phyloP scores from a whole-genome alignment of 768 basidiomycete species.

The Collybiopsis confluens region DNA sequence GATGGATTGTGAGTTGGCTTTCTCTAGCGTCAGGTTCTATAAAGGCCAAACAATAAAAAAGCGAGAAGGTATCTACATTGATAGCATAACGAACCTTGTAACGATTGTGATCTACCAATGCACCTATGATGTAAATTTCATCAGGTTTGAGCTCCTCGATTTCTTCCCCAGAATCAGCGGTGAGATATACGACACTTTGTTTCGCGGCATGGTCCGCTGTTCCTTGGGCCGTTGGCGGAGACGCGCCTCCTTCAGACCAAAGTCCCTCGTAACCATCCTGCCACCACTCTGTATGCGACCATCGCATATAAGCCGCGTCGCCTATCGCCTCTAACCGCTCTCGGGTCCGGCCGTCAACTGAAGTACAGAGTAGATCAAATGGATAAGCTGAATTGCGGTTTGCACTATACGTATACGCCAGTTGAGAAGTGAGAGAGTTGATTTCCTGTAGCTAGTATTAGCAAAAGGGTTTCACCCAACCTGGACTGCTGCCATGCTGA shows the following conservation, averaged over 20 bases:
- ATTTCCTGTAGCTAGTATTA: conserved; percentile 57
- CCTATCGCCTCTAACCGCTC: conserved; percentile 60
- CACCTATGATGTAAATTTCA: conserved; percentile 90
- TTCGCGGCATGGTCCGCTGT: conserved; percentile 17
- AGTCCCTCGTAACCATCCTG: conserved; percentile 64
- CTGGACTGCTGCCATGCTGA: conserved; percentile 32
- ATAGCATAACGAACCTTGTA: conserved; percentile 84
- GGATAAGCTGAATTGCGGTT: conserved; percentile 73
- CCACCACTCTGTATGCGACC: conserved; percentile 86
- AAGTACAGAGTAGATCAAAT: conserved; percentile 77
- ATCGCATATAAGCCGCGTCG: conserved; percentile 70
- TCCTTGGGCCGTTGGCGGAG: background rate
- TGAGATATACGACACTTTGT: conserved; percentile 79
- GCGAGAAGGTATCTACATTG: too few species aligned
- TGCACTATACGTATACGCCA: conserved; percentile 87
- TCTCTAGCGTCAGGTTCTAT: conserved; percentile 86
- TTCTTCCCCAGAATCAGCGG: conserved; percentile 89
- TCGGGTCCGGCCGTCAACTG: conserved; percentile 68
- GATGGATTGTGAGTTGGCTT: conserved; percentile 70
- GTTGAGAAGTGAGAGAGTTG: conserved; percentile 81
- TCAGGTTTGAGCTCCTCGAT: conserved; percentile 76
- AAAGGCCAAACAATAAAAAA: too few species aligned
- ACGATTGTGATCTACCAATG: conserved; percentile 93
- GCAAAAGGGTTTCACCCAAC: too few species aligned
- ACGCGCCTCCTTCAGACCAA: conserved; percentile 38